phyloP scores from a whole-genome alignment of 805 yeast species.

The Kluyveromyces dobzhanskii region DNA sequence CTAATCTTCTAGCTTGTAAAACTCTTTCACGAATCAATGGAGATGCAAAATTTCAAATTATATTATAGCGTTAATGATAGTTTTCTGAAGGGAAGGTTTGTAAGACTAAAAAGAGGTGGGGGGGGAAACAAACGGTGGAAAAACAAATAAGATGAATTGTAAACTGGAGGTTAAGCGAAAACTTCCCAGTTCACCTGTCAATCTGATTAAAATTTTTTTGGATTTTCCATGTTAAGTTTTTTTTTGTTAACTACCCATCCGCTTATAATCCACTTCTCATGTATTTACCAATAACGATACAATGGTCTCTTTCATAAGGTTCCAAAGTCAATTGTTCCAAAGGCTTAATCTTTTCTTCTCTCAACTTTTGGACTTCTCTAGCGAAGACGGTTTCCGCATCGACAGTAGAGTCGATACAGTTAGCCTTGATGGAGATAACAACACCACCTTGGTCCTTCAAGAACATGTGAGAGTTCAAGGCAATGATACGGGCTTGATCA shows the following conservation, averaged over 20 bases:
- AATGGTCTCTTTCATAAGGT: slow-evolving; percentile 99
- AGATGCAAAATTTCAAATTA: too few relatives aligned
- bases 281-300: slow-evolving; percentile 96
- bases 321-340: slow-evolving; percentile 97
- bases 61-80: too few relatives aligned
- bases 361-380: slow-evolving; percentile 96
- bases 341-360: slow-evolving; percentile 98
- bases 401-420: slow-evolving; percentile 99
- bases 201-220: too few relatives aligned
- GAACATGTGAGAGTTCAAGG: slow-evolving; percentile 95
- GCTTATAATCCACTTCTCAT: slow-evolving; percentile 72
- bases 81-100: too few relatives aligned
- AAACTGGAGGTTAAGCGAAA: too few relatives aligned
- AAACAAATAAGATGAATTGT: too few relatives aligned
- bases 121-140: too few relatives aligned
- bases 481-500: slow-evolving; percentile 99
- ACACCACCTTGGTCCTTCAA: slow-evolving; percentile 98
- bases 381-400: slow-evolving; percentile 99
- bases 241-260: neutral
- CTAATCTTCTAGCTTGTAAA: too few relatives aligned
- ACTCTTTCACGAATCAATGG: too few relatives aligned
- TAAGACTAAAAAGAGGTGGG: too few relatives aligned
- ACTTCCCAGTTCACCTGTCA: too few relatives aligned
- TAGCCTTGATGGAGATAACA: slow-evolving; percentile 97
- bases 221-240: neutral